phyloP scores from a whole-genome alignment of 2,329 filamentous ascomycete genomes.

The Calonectria pseudoturangicola region DNA sequence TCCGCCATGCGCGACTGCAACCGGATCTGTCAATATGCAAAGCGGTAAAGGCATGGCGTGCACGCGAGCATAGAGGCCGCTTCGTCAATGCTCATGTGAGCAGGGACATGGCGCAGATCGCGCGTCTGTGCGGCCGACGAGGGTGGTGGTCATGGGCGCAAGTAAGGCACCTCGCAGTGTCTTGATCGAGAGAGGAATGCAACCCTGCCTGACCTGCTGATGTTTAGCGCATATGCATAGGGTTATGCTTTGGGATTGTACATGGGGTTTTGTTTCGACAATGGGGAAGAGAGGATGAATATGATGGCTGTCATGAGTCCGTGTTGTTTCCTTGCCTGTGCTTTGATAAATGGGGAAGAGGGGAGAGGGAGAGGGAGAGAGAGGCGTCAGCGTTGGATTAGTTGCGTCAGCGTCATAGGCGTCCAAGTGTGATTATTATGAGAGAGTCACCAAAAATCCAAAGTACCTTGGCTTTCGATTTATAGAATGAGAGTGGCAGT shows the following conservation, averaged over 20 bases:
- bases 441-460: neutral
- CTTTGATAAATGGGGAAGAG: neutral
- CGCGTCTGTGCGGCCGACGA: constrained; percentile 27
- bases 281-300: neutral
- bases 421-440: neutral
- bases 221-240: constrained; percentile 25
- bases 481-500: constrained; percentile 1
- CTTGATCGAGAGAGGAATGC: constrained; percentile 12
- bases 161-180: constrained; percentile 6
- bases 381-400: constrained; percentile 6
- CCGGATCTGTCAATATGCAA: constrained; percentile 6
- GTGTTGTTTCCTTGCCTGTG: neutral
- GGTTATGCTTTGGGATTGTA: constrained; percentile 16
- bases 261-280: constrained; percentile 11
- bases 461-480: neutral
- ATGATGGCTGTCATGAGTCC: neutral
- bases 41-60: constrained; percentile 9
- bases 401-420: neutral
- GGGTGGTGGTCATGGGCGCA: constrained; percentile 7
- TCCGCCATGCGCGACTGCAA: neutral
- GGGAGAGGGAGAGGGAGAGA: neutral
- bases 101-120: constrained; percentile 22
- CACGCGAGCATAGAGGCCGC: constrained; percentile 22
- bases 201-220: constrained; percentile 13
- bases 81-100: constrained; percentile 22